Percentiles rank a stretch among this genome's conserved stretches.
Evolutionary conservation across 1,284 basidiomycete genomes (phyloP).

Genomic region (Waitea zeae): DNA sequence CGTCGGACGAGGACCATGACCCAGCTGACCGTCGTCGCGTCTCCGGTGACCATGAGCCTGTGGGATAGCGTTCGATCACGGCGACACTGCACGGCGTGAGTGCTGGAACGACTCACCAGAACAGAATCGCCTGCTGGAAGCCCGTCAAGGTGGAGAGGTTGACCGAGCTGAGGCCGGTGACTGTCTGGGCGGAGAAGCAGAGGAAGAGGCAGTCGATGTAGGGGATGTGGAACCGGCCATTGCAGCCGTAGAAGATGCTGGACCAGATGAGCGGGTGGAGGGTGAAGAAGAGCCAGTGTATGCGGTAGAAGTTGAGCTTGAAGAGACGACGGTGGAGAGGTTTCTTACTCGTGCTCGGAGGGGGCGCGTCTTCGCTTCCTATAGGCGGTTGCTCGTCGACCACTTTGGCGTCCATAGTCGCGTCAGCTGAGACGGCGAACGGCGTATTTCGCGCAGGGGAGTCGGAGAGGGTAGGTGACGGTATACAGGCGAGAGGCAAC

Average conservation of each 20-base stretch:
- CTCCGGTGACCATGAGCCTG: slow-evolving; percentile 16
- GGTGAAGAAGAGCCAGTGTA: slow-evolving; percentile 38
- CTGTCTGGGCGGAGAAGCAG: slow-evolving; percentile 49
- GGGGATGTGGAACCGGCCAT: slow-evolving; percentile 26
- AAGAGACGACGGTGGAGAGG: no score
- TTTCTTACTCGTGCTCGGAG: no score
- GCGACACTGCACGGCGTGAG: no score
- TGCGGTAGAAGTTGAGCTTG: slow-evolving; percentile 33
- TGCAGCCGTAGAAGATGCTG: slow-evolving; percentile 36
- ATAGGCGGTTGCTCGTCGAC: no score
- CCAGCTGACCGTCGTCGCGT: slow-evolving; percentile 27
- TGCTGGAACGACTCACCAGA: slow-evolving; percentile 8
- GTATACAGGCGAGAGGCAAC: no score
- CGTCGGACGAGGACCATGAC: slow-evolving; percentile 37
- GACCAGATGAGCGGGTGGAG: slow-evolving; percentile 37
- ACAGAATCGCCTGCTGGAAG: slow-evolving; percentile 42
- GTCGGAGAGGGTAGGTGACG: no score
- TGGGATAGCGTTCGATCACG: no score
- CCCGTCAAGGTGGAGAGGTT: slow-evolving; percentile 33
- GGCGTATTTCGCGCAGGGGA: no score
- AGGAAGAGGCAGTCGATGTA: slow-evolving; percentile 45
- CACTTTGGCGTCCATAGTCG: no score
- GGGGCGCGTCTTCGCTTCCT: no score
- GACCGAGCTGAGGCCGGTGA: slow-evolving; percentile 33
- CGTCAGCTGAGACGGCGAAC: no score